Base-by-base conservation (phyloP, 768 basidiomycete genomes). In the Rhizopogon vinicolor region DNA sequence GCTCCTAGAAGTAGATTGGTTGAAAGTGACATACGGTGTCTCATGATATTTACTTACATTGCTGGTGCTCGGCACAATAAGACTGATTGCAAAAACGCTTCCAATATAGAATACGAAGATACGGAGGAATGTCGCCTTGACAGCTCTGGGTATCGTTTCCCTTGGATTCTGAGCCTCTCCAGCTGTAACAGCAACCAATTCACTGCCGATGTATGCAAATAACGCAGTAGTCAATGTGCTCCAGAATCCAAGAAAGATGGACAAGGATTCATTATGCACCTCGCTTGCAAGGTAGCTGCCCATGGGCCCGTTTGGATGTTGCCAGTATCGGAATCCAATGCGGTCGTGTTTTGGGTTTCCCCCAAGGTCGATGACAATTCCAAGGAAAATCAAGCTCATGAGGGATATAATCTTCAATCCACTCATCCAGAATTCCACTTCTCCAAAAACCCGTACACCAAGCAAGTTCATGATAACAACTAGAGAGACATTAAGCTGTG, bases 131-230 rank as follows among this genome's bases (percentile, higher is more conserved):
- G 83, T 88, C 60, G 80, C 72, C 52, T 77, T 69, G 48, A 87
- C 86, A n/a, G 85, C 87, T 55, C 77, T 79, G 2, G 89, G 87
- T 58, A 92, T 86, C 45, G 85, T 87, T 65, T 79, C 80, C 57
- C 87, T 74, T 35, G 88, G 89, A 68, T 90, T 86, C 64, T 88
- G 78, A 10, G 84, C 84, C 74, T 83, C 67, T 43, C 70, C 66
- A n/a, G 74, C 81, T 28, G 74, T 74, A 55, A 89, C 82, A 64
- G 88, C 88, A 56, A 92, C 83, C 16, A 89, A 75, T 68, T 92
- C 89, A 18, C 88, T 92, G 31, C 87, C 86, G 55, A 85, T 81
- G 65, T 80, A 85, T 13, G 87, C 84, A 69, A 91, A 90, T 3
- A 87, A 74, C 25, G 85, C 87, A 58, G 85, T 90, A 45, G 82